Evolutionary conservation across 2,329 filamentous ascomycete species (phyloP), one percentile per base, ranked within the genome.

Genomic region (Dothistroma septosporum): DNA sequence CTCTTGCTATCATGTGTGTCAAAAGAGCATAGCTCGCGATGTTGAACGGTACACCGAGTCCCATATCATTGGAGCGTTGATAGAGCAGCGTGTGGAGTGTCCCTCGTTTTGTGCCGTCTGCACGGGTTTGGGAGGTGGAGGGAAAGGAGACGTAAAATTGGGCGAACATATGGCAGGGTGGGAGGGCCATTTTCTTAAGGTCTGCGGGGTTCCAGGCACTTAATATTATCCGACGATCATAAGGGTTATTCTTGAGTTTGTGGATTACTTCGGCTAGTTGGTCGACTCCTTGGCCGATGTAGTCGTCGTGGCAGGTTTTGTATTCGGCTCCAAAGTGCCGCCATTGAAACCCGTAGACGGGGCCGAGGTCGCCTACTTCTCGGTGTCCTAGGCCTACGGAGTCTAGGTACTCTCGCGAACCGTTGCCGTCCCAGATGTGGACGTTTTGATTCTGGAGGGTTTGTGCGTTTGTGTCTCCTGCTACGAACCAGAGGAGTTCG

Each of bases 291-390:
- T 96, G 82, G 0, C 90, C 92, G 0, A 85, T 82, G 76, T 99
- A 99, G 74, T 97, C 91, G 0, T 89, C 83, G 66, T 86, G 80
- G 14, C 87, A 83, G 71, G 93, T 89, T 19, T 87, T 80, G 75
- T 99, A 99, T 63, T 91, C 86, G 4, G 94, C 94, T 55, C 94
- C 94, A 71, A 99, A 99, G 77, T 97, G 93, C 2, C 94, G 89
- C 94, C 94, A 99, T 77, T 99, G 94, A 78, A 99, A 99, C 1
- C 94, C 94, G 74, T 99, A 99, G 0, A 97, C 92, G 32, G 94
- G 94, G 0, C 94, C 94, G 0, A 99, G 82, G 72, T 99, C 94
- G 66, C 94, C 94, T 21, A 87, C 89, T 56, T 86, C 90, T 61
- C 93, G 90, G 73, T 96, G 87, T 0, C 82, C 80, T 7, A 97